Conservation (phyloP, 352 stramenopile species). For the Saprolegnia diclina region DNA sequence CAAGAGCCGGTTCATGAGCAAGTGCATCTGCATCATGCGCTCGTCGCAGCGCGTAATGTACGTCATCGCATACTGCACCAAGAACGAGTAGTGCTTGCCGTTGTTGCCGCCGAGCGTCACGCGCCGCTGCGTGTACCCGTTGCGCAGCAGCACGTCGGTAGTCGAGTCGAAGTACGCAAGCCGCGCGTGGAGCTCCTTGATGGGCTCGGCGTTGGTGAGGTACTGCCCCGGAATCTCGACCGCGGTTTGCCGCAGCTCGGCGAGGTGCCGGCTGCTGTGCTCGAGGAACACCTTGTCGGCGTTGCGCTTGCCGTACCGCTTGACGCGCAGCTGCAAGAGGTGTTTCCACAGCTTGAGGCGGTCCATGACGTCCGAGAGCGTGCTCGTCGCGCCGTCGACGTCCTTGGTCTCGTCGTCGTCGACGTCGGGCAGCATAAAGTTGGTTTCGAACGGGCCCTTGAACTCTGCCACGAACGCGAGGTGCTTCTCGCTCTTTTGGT, state of each 20-base stretch:
- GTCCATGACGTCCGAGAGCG: constrained; percentile 82
- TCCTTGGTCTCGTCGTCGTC: constrained; percentile 29
- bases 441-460: constrained; percentile 75
- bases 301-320: constrained; percentile 62
- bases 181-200: constrained; percentile 88
- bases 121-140: constrained; percentile 88
- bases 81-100: constrained; percentile 83
- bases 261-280: constrained; percentile 83
- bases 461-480: constrained; percentile 83
- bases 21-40: constrained; percentile 91
- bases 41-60: constrained; percentile 92
- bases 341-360: constrained; percentile 89
- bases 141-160: constrained; percentile 75
- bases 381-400: constrained; percentile 31
- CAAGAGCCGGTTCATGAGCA: constrained; percentile 83
- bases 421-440: constrained; percentile 56
- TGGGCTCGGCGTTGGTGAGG: constrained; percentile 84
- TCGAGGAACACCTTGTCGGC: constrained; percentile 75
- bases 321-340: constrained; percentile 76
- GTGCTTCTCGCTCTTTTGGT: constrained; percentile 86
- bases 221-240: constrained; percentile 92
- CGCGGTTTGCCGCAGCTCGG: constrained; percentile 79
- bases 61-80: constrained; percentile 90
- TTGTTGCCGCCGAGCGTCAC: constrained; percentile 87
- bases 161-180: constrained; percentile 86